phyloP scores from a whole-genome alignment of 148 eudicot genomes.

The Amaranthus hypochondriacus region DNA sequence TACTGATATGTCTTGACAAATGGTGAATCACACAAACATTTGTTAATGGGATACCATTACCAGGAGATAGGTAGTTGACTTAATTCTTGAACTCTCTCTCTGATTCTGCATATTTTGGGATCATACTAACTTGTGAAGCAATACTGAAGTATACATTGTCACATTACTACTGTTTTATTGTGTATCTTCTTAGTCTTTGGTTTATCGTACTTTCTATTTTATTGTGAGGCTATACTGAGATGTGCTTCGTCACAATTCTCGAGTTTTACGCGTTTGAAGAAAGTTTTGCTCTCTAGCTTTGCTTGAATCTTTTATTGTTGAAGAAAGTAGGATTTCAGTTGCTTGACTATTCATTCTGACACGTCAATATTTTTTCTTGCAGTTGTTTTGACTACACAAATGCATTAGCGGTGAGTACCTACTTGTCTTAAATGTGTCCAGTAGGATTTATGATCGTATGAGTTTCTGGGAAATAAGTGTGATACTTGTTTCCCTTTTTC shows the following conservation, averaged over 20 bases:
- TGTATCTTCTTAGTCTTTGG: neutral
- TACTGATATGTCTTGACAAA: neutral
- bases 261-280: neutral
- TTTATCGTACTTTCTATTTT: neutral
- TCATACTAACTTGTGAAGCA: too few species aligned
- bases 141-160: too few species aligned
- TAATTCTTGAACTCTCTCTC: too few species aligned
- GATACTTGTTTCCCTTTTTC: neutral
- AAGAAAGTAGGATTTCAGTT: neutral
- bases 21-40: neutral
- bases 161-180: neutral
- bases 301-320: neutral
- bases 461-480: neutral
- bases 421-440: conserved; percentile 1
- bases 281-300: neutral
- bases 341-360: conserved; percentile 12
- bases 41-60: neutral
- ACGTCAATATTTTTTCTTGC: conserved; percentile 27
- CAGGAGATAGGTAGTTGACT: too few species aligned
- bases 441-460: neutral
- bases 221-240: neutral
- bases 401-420: conserved; percentile 79
- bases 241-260: neutral
- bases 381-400: conserved; percentile 99
- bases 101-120: too few species aligned